Base-by-base conservation (phyloP, 208 protist species). In the Trypanosoma theileri region DNA sequence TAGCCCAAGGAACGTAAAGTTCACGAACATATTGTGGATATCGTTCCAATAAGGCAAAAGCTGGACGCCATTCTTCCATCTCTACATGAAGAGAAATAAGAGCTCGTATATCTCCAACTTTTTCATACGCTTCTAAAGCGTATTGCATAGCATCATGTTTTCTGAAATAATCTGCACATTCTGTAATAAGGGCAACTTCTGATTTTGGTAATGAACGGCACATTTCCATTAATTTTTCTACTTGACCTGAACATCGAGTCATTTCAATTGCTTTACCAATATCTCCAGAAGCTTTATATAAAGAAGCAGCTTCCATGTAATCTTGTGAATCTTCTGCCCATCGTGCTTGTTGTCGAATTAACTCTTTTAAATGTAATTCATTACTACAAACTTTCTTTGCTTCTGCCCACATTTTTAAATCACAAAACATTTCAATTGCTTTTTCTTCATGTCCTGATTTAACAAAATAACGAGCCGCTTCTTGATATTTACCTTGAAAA, bases 1-100 rank as follows among this genome's bases (percentile, higher is more conserved):
- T 84, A 10, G 97, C 98, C 84, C 98, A 98, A 62, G 98, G 98
- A 54, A 98, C 80, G 74, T 98, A 99, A 22, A 99, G 88, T n/a
- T 96, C 89, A 22, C 91, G 79, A 16, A 85, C 71, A 64, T 90
- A 88, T 68, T 88, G 62, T 17, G 94, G 94, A 65, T 84, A 75
- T 48, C 86, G 79, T 24, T 97, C 87, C 6, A 97, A 75, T 19
- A 98, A 63, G 11, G 70, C 66, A 75, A 98, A 97, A 4, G 97
- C 97, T 51, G 86, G 71, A 10, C 91, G 80, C 97, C 97, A 99
- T 72, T 97, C 81, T 14, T 85, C 66, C 46, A 70, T 46, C n/a
- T 89, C 77, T 17, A 98, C 94, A 81, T 98, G 81, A 46, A 98
- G 77, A 60, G 83, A 65, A 24, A 98, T 85, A 1, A 98, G 81